A percentile compares a stretch with the other conserved stretches of the same genome.
phyloP scores from a whole-genome alignment of 2,329 filamentous ascomycete species.

The Monilinia aucupariae region DNA sequence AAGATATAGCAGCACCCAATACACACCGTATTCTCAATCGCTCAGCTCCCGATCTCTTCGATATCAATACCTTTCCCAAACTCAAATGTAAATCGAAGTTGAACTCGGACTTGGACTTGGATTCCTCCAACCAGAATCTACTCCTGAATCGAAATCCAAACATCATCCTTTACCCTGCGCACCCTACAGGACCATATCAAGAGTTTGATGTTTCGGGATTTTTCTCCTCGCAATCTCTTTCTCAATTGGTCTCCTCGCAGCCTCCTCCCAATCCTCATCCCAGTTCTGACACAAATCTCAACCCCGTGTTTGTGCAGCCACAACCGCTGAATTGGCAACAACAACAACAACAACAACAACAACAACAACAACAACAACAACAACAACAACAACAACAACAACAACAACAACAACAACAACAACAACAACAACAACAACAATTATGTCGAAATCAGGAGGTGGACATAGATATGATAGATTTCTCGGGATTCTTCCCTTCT shows the following conservation, averaged over 20 bases:
- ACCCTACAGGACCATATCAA: constrained; percentile 1
- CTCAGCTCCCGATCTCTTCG: neutral
- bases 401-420: too few relatives aligned
- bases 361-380: too few relatives aligned
- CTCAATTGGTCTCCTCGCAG: too few relatives aligned
- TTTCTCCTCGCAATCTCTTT: neutral
- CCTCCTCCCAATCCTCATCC: too few relatives aligned
- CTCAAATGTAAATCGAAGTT: neutral
- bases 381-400: too few relatives aligned
- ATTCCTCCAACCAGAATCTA: neutral
- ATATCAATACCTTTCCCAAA: neutral
- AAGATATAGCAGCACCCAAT: neutral
- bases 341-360: too few relatives aligned
- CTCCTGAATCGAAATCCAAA: neutral
- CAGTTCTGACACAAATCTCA: neutral
- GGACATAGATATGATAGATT: neutral
- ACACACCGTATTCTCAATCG: neutral
- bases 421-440: neutral
- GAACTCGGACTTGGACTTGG: too few relatives aligned
- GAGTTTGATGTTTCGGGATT: neutral
- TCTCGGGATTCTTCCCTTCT: neutral
- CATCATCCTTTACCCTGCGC: neutral
- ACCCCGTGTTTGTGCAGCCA: too few relatives aligned
- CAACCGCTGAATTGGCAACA: too few relatives aligned
- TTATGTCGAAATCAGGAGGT: neutral